phyloP scores from a whole-genome alignment of 805 yeast species.

The Ogataea neopini region DNA sequence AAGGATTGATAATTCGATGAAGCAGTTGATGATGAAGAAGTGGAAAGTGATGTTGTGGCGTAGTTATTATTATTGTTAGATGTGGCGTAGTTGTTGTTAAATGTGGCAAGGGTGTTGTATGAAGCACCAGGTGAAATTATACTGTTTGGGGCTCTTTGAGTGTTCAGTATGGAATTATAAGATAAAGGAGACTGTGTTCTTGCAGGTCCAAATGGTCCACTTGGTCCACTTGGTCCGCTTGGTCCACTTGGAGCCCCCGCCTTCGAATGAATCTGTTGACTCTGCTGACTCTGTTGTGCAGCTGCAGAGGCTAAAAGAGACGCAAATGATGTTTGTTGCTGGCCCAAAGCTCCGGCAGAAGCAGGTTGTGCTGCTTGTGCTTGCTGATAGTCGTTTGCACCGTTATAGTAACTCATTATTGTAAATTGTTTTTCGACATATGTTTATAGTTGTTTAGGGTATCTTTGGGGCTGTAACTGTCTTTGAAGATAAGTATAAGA shows the following conservation, averaged over 20 bases:
- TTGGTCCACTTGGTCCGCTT: background rate
- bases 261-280: conserved; percentile 5
- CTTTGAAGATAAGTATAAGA: too few species aligned
- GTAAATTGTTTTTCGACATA: background rate
- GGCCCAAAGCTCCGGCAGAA: conserved; percentile 1
- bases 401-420: conserved; percentile 4
- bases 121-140: conserved; percentile 21
- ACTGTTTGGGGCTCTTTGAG: conserved; percentile 11
- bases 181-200: conserved; percentile 17
- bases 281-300: conserved; percentile 15
- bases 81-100: conserved; percentile 5
- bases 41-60: conserved; percentile 11
- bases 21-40: conserved; percentile 22
- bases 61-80: conserved; percentile 7
- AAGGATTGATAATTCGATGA: conserved; percentile 28
- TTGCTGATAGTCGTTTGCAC: conserved; percentile 1
- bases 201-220: background rate
- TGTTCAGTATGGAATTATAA: conserved; percentile 14
- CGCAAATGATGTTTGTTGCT: conserved; percentile 23
- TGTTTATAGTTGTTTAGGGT: background rate
- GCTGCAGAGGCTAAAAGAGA: conserved; percentile 23
- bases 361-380: conserved; percentile 3
- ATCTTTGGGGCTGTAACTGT: background rate
- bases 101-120: conserved; percentile 14
- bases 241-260: background rate